Evolutionary conservation across 352 stramenopile species (phyloP), one percentile per base, ranked within the genome.

Genomic region (Phytophthora pluvialis): DNA sequence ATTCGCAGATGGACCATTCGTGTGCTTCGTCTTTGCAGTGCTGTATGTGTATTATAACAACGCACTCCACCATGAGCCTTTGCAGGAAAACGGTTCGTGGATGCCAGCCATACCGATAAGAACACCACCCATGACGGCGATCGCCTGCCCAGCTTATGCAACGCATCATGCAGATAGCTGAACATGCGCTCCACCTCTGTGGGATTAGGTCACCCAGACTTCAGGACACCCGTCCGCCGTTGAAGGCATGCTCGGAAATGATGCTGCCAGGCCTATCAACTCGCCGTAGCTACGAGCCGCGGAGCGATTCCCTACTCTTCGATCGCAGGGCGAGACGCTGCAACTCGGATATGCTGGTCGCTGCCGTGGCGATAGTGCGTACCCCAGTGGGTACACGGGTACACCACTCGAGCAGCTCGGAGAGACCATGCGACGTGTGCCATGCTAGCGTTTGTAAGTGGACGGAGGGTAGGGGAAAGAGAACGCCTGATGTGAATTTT

Each of bases 341-440:
- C 44, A 36, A 51, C 26, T 16, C 25, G 13, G 52, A 31, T 1
- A 21, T 59, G 49, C 15, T 15, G 33, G 12, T n/a, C n/a, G 35
- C 11, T 1, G 33, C n/a, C 6, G 21, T 21, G 21, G 21, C 21
- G 21, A 44, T 55, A 5, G 8, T 31, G 7, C 38, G 15, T 50
- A 16, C 15, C 8, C 26, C 9, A 16, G 16, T 18, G 36, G 31
- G 40, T 38, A 63, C 45, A 12, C 18, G 33, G 44, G 18, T 38
- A 56, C 25, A 39, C 28, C 4, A 5, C 3, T 26, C 5, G 31
- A 40, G 10, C 16, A 31, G 32, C 28, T 32, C 11, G 10, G 12
- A 36, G 12, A 31, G 21, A 64, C 6, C 29, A 58, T 78, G 70
- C 47, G 73, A 81, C 73, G 70, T 73, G 70, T 71, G 65, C n/a